Evolutionary conservation across 2,329 filamentous ascomycete species (phyloP).

Genomic region (Triangularia verruculosa): DNA sequence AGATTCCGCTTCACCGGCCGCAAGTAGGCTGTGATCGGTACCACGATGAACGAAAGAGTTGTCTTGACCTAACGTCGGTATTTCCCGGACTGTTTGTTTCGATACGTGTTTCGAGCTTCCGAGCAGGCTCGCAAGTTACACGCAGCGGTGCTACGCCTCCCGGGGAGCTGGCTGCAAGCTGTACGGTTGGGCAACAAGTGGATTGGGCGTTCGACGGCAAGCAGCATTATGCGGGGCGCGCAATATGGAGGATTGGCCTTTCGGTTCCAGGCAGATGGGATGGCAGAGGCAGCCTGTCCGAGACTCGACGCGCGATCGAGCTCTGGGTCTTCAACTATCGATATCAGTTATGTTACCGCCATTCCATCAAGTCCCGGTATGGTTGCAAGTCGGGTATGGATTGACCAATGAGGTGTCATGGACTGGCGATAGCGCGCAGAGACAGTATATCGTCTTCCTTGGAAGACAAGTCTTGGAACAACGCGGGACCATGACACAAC

Average conservation of each 20-base stretch:
- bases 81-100: background rate
- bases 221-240: background rate
- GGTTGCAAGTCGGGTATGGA: background rate
- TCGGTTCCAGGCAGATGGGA: slow-evolving; percentile 4
- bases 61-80: background rate
- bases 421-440: background rate
- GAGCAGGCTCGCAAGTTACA: background rate
- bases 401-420: background rate
- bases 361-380: background rate
- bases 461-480: background rate
- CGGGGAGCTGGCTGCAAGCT: background rate
- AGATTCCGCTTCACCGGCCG: background rate
- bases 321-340: background rate
- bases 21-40: background rate
- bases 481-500: background rate
- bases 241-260: background rate
- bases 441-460: background rate
- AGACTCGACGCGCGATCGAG: background rate
- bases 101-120: background rate
- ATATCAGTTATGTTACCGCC: background rate
- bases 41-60: background rate
- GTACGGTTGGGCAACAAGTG: background rate
- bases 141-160: background rate
- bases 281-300: background rate
- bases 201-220: background rate